phyloP scores from a whole-genome alignment of 2,329 filamentous ascomycete species.

The Hypoxylon sp. region DNA sequence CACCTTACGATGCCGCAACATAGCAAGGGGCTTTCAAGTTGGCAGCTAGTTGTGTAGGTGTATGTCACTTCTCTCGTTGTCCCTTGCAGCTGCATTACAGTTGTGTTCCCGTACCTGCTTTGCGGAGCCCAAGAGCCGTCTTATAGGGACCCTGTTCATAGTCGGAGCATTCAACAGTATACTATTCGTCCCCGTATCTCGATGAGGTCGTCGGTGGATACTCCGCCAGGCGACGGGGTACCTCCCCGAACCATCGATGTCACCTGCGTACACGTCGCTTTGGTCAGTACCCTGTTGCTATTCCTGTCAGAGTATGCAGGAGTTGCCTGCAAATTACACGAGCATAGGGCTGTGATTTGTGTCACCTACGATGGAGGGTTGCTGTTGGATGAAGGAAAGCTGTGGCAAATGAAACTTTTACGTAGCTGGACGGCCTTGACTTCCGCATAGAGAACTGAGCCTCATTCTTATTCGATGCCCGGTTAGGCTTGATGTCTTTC shows the following conservation, averaged over 20 bases:
- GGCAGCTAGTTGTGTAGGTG: too few species aligned
- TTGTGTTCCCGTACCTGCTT: conserved; percentile 29
- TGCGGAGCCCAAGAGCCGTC: conserved; percentile 22
- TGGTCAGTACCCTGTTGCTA: conserved; percentile 2
- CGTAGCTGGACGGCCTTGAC: conserved; percentile 32
- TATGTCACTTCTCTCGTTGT: conserved; percentile 2
- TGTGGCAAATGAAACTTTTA: conserved; percentile 25
- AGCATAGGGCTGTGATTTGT: conserved; percentile 23
- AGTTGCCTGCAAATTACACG: conserved; percentile 3
- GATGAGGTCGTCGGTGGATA: conserved; percentile 27
- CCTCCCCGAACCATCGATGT: conserved; percentile 13
- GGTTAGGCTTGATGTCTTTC: conserved; percentile 14
- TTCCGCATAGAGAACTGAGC: conserved; percentile 33
- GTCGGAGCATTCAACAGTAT: conserved; percentile 18
- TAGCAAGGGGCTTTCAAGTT: conserved; percentile 14
- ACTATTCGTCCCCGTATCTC: conserved; percentile 21
- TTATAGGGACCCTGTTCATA: conserved; percentile 29
- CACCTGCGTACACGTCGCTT: conserved; percentile 1
- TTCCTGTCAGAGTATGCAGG: not conserved
- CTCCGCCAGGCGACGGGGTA: conserved; percentile 10
- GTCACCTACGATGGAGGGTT: conserved; percentile 3
- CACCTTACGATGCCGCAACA: conserved; percentile 21
- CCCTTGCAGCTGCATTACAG: conserved; percentile 40
- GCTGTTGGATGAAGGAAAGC: conserved; percentile 16
- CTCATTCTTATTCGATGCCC: conserved; percentile 31